A percentile compares a stretch with the other conserved stretches of the same genome.
phyloP scores from a whole-genome alignment of 352 stramenopile genomes.

The Pythium angustatum region DNA sequence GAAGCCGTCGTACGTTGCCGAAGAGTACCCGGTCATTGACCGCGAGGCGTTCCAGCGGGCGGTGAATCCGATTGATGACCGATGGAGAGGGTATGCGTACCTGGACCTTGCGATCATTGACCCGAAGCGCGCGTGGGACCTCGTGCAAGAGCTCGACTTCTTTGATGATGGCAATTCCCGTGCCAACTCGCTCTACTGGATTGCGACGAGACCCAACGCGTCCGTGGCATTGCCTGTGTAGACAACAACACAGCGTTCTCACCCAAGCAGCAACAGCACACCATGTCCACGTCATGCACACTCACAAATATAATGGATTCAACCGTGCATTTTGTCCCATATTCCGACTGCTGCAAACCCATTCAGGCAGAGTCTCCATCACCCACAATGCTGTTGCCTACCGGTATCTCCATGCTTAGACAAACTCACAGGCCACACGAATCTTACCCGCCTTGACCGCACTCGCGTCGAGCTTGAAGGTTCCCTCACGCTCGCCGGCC shows the following conservation, averaged over 20 bases:
- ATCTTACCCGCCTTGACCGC: slow-evolving; percentile 34
- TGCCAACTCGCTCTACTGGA: slow-evolving; percentile 90
- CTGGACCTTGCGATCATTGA: slow-evolving; percentile 85
- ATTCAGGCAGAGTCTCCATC: too few relatives aligned
- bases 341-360: too few relatives aligned
- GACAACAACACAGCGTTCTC: too few relatives aligned
- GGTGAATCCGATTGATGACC: slow-evolving; percentile 64
- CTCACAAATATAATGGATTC: too few relatives aligned
- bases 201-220: slow-evolving; percentile 62
- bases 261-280: background rate
- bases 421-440: slow-evolving; percentile 31
- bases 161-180: slow-evolving; percentile 89
- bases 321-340: slow-evolving; percentile 2
- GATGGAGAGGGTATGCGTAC: slow-evolving; percentile 85
- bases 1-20: slow-evolving; percentile 58
- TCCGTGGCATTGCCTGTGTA: background rate
- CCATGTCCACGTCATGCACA: too few relatives aligned
- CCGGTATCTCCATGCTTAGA: slow-evolving; percentile 8
- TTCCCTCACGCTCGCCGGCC: slow-evolving; percentile 4
- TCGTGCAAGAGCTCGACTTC: slow-evolving; percentile 63
- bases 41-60: slow-evolving; percentile 66
- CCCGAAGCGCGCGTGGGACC: slow-evolving; percentile 61
- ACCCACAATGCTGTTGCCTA: too few relatives aligned
- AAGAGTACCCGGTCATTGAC: slow-evolving; percentile 81
- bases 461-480: slow-evolving; percentile 24